A percentile compares a stretch with the other conserved stretches of the same genome.
Evolutionary conservation across 148 eudicot genomes (phyloP).

Genomic region (Limonium bicolor): DNA sequence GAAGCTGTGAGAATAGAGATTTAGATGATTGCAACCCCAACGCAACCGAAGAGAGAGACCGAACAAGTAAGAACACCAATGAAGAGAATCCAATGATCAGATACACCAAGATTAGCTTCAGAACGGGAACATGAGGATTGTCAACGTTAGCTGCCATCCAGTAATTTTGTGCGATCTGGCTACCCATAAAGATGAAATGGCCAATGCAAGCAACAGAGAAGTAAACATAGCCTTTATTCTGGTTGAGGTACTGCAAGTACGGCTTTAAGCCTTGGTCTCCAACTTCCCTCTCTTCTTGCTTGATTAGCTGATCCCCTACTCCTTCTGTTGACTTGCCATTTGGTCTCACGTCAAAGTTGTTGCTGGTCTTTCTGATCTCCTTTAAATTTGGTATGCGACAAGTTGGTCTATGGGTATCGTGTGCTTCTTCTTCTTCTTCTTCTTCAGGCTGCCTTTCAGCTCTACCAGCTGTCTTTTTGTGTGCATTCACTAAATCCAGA

Average conservation of each 20-base stretch:
- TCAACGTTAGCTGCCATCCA: conserved; percentile 94
- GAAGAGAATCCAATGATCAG: conserved; percentile 43
- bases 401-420: not conserved
- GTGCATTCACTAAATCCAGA: conserved; percentile 64
- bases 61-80: conserved; percentile 25
- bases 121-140: conserved; percentile 34
- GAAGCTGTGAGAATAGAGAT: conserved; percentile 49
- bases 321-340: conserved; percentile 9
- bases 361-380: conserved; percentile 25
- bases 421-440: conserved; percentile 3
- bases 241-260: conserved; percentile 50
- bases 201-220: conserved; percentile 30
- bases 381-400: not conserved
- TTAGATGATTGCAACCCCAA: conserved; percentile 60
- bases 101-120: conserved; percentile 51
- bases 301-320: conserved; percentile 62
- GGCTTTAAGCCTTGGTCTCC: conserved; percentile 78
- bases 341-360: conserved; percentile 15
- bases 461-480: conserved; percentile 73
- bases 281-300: conserved; percentile 65
- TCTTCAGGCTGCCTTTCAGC: conserved; percentile 22
- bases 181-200: conserved; percentile 27
- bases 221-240: conserved; percentile 42
- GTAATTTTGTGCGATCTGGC: conserved; percentile 58
- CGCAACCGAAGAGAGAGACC: conserved; percentile 40